Evolutionary conservation across 441 rosid species (phyloP), one percentile per base, ranked within the genome.

Genomic region (Bruguiera hainesii): DNA sequence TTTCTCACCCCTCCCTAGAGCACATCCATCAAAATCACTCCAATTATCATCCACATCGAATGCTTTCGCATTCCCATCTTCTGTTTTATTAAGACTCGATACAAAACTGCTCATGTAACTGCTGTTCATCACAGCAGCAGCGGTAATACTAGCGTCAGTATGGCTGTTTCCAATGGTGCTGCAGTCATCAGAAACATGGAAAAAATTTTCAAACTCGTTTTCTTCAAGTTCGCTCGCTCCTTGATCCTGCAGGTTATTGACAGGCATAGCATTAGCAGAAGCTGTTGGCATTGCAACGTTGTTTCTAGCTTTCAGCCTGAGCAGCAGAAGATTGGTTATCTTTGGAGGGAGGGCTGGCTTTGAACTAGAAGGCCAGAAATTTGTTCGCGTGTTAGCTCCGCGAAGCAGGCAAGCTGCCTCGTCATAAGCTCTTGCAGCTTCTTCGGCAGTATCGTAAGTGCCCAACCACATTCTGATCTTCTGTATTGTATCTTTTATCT

Each of bases 401-500:
- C 85, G 82, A 64, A 83, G 83, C 72, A 79, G 69, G 78, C 80
- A 75, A 25, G 89, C 85, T 1, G 87, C 89, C 53, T 85, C 85
- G 42, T 83, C 89, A 26, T 85, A 85, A 63, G 87, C 89, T 66
- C 87, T 76, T 4, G 89, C 89, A 11, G 87, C 87, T 63, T 83
- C 82, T 65, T 83, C 85, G 2, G 87, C 84, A 2, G 87, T 83
- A 18, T 85, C 87, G 18, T 79, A 85, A 1, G 85, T 85, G 9
- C 87, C 87, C 30, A 83, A 31, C 89, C 85, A 85, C 28, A 76
- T 73, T 52, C 89, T 76, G 10, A 81, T 81, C 78, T 83, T 81
- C 16, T 81, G 81, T 7, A 83, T 77, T 0, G 89, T 77, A 65
- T 83, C 83, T 60, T 77, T 83, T 4, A 85, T 85, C 77, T 83